Base-by-base conservation (phyloP, 768 basidiomycete species). In the Pisolithus marmoratus region DNA sequence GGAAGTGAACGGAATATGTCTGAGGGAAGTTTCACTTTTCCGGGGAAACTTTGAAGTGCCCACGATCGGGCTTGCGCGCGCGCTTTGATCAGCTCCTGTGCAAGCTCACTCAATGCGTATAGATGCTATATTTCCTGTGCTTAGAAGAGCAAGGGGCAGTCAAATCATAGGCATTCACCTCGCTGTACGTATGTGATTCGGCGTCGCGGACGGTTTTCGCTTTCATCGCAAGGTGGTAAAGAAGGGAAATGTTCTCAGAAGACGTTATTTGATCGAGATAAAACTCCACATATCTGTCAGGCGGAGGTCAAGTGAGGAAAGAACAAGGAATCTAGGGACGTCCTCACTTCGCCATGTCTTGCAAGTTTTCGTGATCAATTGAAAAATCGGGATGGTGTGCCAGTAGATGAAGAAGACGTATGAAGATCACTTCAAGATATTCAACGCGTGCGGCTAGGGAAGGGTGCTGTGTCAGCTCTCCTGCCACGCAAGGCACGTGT, bases 371-470 rank as follows among this genome's bases (percentile, higher is more conserved):
- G 36, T 80, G 77, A 2, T 77, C 74, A 41, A 74, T 76, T 19
- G 75, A 77, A 60, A 93, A 94, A 68, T 99, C 96, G 4, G 95
- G 95, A 64, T 99, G 96, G 63, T 96, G 94, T 0, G 94, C 91
- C 5, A 98, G 75, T 1, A 94, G 68, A 62, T 94, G 89, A 9
- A 98, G 75, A 4, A 98, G 70, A 12, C 95, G 85, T 40, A 94
- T 80, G 59, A 98, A 89, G 2, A 86, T 81, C 50, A 86, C 70
- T 65, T 97, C 95, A 50, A 94, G 77, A 47, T 81, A 70, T n/a
- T 83, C 77, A 15, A 90, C 70, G 41, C 79, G 76, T 26, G 80
- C 60, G 14, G 71, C 86, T 83, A 62, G 54, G 1, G 23, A 34
- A 22, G 29, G 11, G n/a, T 8, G 46, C 8, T 50, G 36, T 26